Evolutionary conservation across 495 filamentous ascomycete genomes (phyloP).

Genomic region (Echria macrotheca): DNA sequence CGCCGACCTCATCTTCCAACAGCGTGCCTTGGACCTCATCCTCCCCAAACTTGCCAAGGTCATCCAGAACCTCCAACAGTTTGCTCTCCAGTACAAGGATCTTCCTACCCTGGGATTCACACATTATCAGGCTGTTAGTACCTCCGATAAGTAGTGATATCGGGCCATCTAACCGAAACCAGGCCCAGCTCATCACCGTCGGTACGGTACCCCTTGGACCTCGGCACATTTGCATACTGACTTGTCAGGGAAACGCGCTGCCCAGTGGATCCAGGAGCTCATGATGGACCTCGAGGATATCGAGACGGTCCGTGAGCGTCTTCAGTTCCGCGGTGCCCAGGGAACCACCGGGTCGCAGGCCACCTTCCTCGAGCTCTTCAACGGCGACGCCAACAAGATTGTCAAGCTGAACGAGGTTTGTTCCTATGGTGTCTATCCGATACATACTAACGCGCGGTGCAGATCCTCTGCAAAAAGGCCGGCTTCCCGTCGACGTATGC

Average conservation of each 20-base stretch:
- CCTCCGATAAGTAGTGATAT: too few species aligned
- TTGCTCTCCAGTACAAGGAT: constrained; percentile 71
- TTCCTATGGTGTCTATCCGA: neutral
- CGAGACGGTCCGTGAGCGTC: constrained; percentile 63
- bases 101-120: constrained; percentile 67
- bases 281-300: constrained; percentile 82
- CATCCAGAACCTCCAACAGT: constrained; percentile 70
- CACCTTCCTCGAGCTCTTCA: constrained; percentile 71
- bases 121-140: constrained; percentile 57
- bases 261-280: constrained; percentile 84
- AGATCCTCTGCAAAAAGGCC: constrained; percentile 68
- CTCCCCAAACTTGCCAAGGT: constrained; percentile 82
- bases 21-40: constrained; percentile 59
- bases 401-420: constrained; percentile 67
- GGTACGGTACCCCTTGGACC: constrained; percentile 22
- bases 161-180: too few species aligned
- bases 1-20: constrained; percentile 73
- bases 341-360: constrained; percentile 50
- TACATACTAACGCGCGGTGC: neutral
- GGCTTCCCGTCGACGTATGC: constrained; percentile 71
- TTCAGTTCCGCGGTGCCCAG: constrained; percentile 62
- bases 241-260: constrained; percentile 49
- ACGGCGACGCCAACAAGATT: constrained; percentile 71
- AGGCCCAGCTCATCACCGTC: constrained; percentile 60
- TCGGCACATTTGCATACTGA: neutral